Base-by-base conservation (phyloP, 2,329 filamentous ascomycete species). In the Keithomyces neogunnii region DNA sequence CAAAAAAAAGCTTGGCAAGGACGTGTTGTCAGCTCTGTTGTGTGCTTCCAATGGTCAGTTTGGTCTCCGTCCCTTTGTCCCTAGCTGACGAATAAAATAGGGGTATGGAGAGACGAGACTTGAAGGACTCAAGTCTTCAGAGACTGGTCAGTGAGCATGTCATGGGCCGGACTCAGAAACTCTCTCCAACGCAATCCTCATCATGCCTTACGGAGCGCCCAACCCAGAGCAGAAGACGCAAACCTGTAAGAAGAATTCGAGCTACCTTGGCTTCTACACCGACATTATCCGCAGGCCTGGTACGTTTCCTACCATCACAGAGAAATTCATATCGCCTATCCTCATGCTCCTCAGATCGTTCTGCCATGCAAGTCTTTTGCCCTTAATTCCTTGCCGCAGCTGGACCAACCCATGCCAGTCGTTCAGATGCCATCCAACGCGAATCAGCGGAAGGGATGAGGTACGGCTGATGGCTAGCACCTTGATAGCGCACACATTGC, bases 381-480 rank as follows among this genome's bases (percentile, higher is more conserved):
- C 19, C 19, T 19, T 1, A 19, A 19, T 19, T 19, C 19, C 1
- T 19, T 19, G 19, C 19, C 19, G 19, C 19, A 19, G 19, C 19
- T 19, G 19, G 19, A 19, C 19, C 19, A 19, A 19, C 19, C 19
- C 19, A 19, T 19, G 19, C 19, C 19, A 51, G 51, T 53, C 39
- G 51, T 13, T 38, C 51, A 53, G 33, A 53, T 47, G 51, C 48
- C 48, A 28, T 51, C 50, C 51, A 36, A 50, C 51, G 44, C 43
- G 48, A 36, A 50, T 53, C 32, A 47, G 35, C 29, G 51, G 51
- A 30, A 19, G 36, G 30, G 30, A 47, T 26, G 51, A 53, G 48
- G 28, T 43, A 44, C 51, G 32, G 30, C 51, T 48, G 30, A 53
- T 53, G 35, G 47, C 31, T 35, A 50, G 51, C 39, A 50, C 28